Evolutionary conservation across 2,329 filamentous ascomycete species (phyloP), one percentile per base, ranked within the genome.

Genomic region (Colletotrichum sp.): DNA sequence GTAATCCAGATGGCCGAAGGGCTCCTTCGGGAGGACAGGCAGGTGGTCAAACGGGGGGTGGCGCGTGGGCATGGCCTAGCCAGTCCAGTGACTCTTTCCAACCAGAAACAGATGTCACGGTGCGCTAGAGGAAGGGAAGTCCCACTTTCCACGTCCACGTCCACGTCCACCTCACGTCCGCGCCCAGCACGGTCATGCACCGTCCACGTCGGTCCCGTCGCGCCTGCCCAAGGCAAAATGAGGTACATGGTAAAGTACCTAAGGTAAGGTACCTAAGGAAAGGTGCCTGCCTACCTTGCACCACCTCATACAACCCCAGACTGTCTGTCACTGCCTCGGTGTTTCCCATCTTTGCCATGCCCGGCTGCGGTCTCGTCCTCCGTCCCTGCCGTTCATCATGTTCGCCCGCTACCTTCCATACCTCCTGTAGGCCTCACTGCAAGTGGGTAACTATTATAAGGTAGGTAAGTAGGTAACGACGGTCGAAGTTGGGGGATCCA

Each of bases 111-210:
- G 67, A 59, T 32, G 55, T 62, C 27, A n/a, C 57, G 16, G 62
- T 32, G 55, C 55, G 55, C 27, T 19, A 30, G 22, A 39, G 49
- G 27, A 68, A 57, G n/a, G 29, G 30, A 59, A 59, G 69, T 36
- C 32, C 72, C 72, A 75, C 72, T 72, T 63, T 75, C 72, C 57
- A 69, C 66, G 66, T 71, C 71, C 32, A 75, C 72, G 68, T 71
- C 62, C 62, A 49, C 63, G 62, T 36, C 57, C 64, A 55, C 70
- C 52, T 55, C 69, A 59, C 27, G 30, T 55, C 69, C 69, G 62
- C 64, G 34, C 67, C 25, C 39, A 49, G n/a, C 44, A 49, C 11
- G 19, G 44, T 49, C 44, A 22, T 49, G 44, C 36, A 39, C 36
- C 36, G n/a, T 49, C 44, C 44, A 49, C 44, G 44, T 49, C 44